Base-by-base conservation (phyloP, 208 protist genomes). In the Acanthamoeba culbertsoni region DNA sequence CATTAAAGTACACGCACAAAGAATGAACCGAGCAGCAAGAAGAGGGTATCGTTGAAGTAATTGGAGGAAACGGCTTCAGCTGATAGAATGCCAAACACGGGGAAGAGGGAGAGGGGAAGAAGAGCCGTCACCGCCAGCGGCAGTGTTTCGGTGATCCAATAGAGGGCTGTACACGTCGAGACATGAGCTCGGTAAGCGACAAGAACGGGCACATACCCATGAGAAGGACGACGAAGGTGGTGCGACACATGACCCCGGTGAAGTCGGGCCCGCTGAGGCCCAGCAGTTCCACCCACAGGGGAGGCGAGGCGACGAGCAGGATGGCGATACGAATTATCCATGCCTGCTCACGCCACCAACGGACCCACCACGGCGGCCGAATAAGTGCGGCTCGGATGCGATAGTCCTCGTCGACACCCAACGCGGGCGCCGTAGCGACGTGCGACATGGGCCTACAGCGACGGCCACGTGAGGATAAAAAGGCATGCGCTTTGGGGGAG, bases 71-170 rank as follows among this genome's bases (percentile, higher is more conserved):
- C 82, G 33, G 31, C 55, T 31, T 90, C 35, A 37, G 82, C 82
- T 2, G 82, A 33, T n/a, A 90, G 26, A 33, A 90, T 63, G 55
- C 35, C 35, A 33, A 90, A n/a, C 10, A 90, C 14, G 28, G 82
- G 82, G 82, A 90, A 90, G 31, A 90, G 55, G 26, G 35, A 43
- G 48, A 90, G 35, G 8, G 82, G 82, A 3, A 90, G 55, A 37
- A 90, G 35, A n/a, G 53, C 82, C 20, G 82, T 90, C 45, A 90
- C 82, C 3, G 82, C 28, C 26, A 90, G 26, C n/a, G 82, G 82
- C 48, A 90, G 55, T 33, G 35, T 51, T 90, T 90, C 82, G 18
- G 82, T 90, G 14, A 90, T 90, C 82, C 82, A 90, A 28, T 65
- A 90, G 53, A 90, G 42, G 33, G 82, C 82, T 90, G 82, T n/a